A percentile compares a stretch with the other conserved stretches of the same genome.
These are phyloP conservation scores for Chrysoporthe cubensis DNA, from an alignment of 2,329 filamentous ascomycete species.

Conservation along the genomic window DNA sequence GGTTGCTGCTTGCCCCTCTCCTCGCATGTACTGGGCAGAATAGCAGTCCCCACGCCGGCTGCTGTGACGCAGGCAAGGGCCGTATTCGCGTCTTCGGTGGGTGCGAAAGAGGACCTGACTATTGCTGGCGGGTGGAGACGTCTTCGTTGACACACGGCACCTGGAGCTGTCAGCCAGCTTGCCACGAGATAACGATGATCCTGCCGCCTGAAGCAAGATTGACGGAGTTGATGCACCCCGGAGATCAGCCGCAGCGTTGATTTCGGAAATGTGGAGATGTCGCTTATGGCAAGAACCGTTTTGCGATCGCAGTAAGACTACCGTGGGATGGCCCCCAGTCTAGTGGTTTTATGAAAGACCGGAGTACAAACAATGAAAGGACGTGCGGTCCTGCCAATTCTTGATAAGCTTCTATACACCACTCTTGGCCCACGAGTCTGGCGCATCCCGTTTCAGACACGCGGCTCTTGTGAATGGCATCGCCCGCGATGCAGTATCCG, in stretches of 20 bases:
- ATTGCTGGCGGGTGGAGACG: slow-evolving; percentile 2
- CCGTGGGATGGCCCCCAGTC: neutral
- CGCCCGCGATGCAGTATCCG: neutral
- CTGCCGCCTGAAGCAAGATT: neutral
- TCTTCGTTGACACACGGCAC: neutral
- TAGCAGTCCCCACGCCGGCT: neutral
- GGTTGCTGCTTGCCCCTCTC: neutral
- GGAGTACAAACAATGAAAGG: neutral
- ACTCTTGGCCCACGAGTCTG: neutral
- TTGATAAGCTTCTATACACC: neutral
- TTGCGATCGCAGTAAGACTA: neutral
- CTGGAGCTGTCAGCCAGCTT: slow-evolving; percentile 3
- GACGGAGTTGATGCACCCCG: neutral
- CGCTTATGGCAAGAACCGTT: neutral
- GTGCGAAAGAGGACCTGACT: neutral
- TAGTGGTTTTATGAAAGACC: neutral
- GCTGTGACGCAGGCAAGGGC: neutral
- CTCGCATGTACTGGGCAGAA: neutral
- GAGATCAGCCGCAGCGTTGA: neutral
- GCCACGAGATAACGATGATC: slow-evolving; percentile 6
- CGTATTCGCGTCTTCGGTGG: neutral
- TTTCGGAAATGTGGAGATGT: neutral
- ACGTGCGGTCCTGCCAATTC: neutral
- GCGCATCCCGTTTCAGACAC: slow-evolving; percentile 1
- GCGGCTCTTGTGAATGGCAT: slow-evolving; percentile 4